Evolutionary conservation across 208 protist genomes (phyloP), one percentile per base, ranked within the genome.

Genomic region (Crithidia fasciculata): DNA sequence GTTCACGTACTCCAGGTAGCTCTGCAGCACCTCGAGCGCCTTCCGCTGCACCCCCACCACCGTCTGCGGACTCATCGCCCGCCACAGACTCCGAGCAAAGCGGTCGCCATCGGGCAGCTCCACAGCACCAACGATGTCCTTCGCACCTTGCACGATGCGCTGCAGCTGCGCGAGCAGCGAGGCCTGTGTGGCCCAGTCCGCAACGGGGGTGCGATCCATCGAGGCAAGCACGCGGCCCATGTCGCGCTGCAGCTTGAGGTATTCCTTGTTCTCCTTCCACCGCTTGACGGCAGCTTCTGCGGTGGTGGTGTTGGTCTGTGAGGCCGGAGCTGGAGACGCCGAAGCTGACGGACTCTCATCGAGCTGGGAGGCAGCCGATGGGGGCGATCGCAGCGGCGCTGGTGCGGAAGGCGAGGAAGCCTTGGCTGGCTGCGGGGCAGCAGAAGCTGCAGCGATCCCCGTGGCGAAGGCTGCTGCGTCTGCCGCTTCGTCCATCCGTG

Each of bases 1-100:
- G 55, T 74, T 73, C 36, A 63, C 77, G 37, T 66, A 72, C 36
- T 58, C 61, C 13, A 72, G 39, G 44, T 81, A 82, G 55, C 39
- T 67, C 62, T 83, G 74, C 49, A 89, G 45, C 61, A 80, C 80
- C 76, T 92, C 87, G 12, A 94, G 60, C 19, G 86, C 85, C 76
- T 90, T 89, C 16, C 89, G 86, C 66, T 94, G 89, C 71, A 94
- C 86, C 0, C 87, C 89, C 39, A 89, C 76, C 4, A 86, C 84
- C 40, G 78, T 77, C 54, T 84, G 78, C 15, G 83, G 57, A 50
- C 88, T 84, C 9, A 92, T 65, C 36, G 67, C 78, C 15, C 83
- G 78, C 71, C 67, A 81, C 12, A 92, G 49, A 16, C 74, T 81
- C 44, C 80, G 84, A 4, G 69, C 77, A 37, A 91, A 78, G 44